These are phyloP conservation scores for Fraxinus floribunda DNA, from an alignment of 305 asterid species.

Conservation along the genomic window DNA sequence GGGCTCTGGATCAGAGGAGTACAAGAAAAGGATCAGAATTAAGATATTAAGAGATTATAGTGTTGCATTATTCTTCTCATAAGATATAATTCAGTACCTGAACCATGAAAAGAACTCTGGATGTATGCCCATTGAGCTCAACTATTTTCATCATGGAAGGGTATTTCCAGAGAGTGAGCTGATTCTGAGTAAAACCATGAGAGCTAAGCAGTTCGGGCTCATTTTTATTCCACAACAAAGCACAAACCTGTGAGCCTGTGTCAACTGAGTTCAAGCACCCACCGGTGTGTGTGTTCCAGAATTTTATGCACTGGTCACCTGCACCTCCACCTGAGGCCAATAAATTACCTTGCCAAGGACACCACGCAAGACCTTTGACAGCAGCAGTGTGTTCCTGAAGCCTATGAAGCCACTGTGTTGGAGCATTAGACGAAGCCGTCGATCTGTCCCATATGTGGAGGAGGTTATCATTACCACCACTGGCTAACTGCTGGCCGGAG, in stretches of 20 bases:
- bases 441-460: conserved; percentile 36
- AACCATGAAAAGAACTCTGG: conserved; percentile 46
- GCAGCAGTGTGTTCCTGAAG: conserved; percentile 44
- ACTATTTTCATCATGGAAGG: conserved; percentile 51
- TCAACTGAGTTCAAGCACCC: conserved; percentile 45
- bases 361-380: conserved; percentile 52
- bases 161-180: conserved; percentile 56
- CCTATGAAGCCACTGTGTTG: conserved; percentile 41
- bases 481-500: neutral
- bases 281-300: conserved; percentile 52
- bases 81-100: conserved; percentile 30
- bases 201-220: conserved; percentile 50
- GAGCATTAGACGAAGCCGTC: conserved; percentile 29
- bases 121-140: conserved; percentile 25
- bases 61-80: neutral
- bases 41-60: neutral
- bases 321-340: conserved; percentile 51
- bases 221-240: conserved; percentile 51
- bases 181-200: conserved; percentile 47
- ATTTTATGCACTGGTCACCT: conserved; percentile 41
- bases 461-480: neutral
- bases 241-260: conserved; percentile 50
- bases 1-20: conserved; percentile 35
- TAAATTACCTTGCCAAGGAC: conserved; percentile 51
- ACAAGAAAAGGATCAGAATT: neutral